phyloP scores from a whole-genome alignment of 2,329 filamentous ascomycete genomes.

The Penicillium hesseltinei region DNA sequence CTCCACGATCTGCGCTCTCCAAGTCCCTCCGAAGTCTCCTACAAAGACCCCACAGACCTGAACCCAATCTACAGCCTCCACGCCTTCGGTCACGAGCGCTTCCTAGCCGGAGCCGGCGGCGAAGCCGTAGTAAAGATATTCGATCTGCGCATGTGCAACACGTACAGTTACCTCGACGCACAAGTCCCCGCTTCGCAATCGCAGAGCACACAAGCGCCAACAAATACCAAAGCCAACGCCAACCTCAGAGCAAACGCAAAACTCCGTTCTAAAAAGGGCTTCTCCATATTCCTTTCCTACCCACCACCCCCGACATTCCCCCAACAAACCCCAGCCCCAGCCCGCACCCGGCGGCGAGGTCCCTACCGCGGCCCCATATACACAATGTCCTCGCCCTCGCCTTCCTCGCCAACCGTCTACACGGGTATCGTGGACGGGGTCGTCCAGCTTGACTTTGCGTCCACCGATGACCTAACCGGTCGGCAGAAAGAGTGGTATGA shows the following conservation, averaged over 20 bases:
- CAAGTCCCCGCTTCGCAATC: slow-evolving; percentile 8
- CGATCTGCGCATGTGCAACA: slow-evolving; percentile 55
- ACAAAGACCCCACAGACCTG: slow-evolving; percentile 56
- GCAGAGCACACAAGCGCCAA: neutral
- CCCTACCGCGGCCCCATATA: slow-evolving; percentile 48
- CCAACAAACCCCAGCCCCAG: slow-evolving; percentile 4
- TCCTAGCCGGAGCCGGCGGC: slow-evolving; percentile 57
- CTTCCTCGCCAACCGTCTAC: slow-evolving; percentile 47
- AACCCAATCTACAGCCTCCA: slow-evolving; percentile 60
- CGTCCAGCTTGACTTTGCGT: slow-evolving; percentile 45
- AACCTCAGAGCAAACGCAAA: neutral
- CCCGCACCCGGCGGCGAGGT: slow-evolving; percentile 15
- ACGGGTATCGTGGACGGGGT: slow-evolving; percentile 45
- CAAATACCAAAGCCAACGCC: neutral
- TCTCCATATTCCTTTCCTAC: slow-evolving; percentile 46
- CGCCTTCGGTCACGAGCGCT: slow-evolving; percentile 55
- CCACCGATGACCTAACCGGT: slow-evolving; percentile 43
- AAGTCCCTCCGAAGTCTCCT: slow-evolving; percentile 48
- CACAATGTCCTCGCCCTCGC: slow-evolving; percentile 45
- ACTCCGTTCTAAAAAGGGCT: slow-evolving; percentile 30
- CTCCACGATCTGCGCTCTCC: slow-evolving; percentile 61
- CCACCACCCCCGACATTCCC: slow-evolving; percentile 16
- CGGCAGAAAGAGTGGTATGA: slow-evolving; percentile 34
- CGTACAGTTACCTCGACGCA: slow-evolving; percentile 35
- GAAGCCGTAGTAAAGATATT: slow-evolving; percentile 62